These are phyloP conservation scores for Apiospora pterosperma DNA, from an alignment of 2,329 filamentous ascomycete species.

Conservation along the genomic window DNA sequence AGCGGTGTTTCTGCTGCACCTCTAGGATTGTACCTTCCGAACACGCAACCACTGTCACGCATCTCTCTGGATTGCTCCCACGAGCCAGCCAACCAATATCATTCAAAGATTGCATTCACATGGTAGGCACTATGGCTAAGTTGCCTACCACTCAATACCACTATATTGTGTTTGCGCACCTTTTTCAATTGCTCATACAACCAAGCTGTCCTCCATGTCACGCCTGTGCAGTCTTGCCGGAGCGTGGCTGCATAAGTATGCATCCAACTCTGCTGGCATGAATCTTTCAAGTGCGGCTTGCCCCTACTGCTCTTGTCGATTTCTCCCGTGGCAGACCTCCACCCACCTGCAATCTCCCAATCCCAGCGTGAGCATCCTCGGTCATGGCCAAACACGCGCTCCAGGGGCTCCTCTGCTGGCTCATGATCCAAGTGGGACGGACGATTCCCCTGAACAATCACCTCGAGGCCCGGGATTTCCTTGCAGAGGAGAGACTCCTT, in stretches of 20 bases:
- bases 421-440: slow-evolving; percentile 8
- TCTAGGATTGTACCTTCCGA: background rate
- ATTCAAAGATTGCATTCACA: background rate
- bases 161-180: background rate
- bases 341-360: too few species aligned
- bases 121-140: background rate
- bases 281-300: background rate
- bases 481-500: slow-evolving; percentile 15
- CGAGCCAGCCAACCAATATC: background rate
- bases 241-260: background rate
- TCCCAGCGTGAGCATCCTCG: background rate
- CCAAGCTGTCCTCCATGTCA: background rate
- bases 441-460: slow-evolving; percentile 13
- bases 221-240: background rate
- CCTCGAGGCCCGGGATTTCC: slow-evolving; percentile 11
- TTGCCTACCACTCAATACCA: background rate
- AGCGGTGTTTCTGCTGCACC: background rate
- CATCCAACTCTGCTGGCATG: background rate
- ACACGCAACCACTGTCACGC: background rate
- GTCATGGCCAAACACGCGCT: background rate
- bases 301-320: background rate
- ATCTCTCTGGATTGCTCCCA: background rate
- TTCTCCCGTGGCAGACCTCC: background rate
- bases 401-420: slow-evolving; percentile 10
- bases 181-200: background rate